Conservation (phyloP, 1,139 yeast genomes). For the Taiozyma sp. region DNA sequence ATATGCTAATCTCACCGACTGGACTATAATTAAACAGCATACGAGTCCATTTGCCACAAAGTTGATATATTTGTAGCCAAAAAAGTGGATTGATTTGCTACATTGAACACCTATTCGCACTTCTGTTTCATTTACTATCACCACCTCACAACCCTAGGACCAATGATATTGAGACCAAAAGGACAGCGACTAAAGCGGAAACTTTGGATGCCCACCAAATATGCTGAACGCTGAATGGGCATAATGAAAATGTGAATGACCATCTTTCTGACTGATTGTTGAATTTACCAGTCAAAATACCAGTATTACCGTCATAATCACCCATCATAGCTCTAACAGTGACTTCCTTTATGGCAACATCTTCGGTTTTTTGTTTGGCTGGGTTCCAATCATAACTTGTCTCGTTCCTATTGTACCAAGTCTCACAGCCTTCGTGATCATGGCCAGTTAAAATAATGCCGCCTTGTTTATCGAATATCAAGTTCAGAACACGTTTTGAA, state of each 20-base stretch:
- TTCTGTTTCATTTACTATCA: not conserved
- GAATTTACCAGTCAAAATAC: slow-evolving; percentile 72
- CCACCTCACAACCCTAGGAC: slow-evolving; percentile 13
- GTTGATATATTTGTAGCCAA: too few species aligned
- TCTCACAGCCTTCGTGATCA: slow-evolving; percentile 93
- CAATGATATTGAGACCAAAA: slow-evolving; percentile 18
- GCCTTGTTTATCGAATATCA: slow-evolving; percentile 62
- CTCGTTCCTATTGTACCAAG: slow-evolving; percentile 46
- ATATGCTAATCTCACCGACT: too few species aligned
- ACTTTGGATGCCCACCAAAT: slow-evolving; percentile 92
- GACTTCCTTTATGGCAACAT: slow-evolving; percentile 52
- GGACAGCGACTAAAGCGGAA: slow-evolving; percentile 38
- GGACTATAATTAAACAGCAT: too few species aligned
- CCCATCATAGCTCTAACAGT: slow-evolving; percentile 97
- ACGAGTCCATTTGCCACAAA: too few species aligned
- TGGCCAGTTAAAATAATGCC: slow-evolving; percentile 92
- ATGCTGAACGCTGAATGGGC: slow-evolving; percentile 87
- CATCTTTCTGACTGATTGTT: slow-evolving; percentile 37
- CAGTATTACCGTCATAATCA: slow-evolving; percentile 86
- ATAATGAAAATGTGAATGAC: slow-evolving; percentile 67
- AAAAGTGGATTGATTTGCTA: not conserved
- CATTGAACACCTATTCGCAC: not conserved
- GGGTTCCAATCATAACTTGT: slow-evolving; percentile 54
- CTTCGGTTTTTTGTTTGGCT: slow-evolving; percentile 32
- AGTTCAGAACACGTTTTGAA: slow-evolving; percentile 60